These are phyloP conservation scores for Aspergillus quadrilineatus DNA, from an alignment of 2,329 filamentous ascomycete genomes.

Conservation along the genomic window DNA sequence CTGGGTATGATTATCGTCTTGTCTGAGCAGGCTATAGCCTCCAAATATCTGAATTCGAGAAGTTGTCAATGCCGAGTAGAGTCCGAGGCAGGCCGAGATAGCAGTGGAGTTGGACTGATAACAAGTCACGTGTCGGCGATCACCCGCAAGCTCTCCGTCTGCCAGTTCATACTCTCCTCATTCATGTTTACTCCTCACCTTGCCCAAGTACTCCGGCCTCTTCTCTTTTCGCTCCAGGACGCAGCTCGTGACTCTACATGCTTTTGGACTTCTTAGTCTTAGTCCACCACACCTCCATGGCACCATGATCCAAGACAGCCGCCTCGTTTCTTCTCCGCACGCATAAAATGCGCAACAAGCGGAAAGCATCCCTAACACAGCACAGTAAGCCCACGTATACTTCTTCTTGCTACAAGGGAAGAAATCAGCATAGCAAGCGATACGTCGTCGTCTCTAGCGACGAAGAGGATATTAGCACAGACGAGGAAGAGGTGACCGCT, in stretches of 20 bases:
- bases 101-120: conserved; percentile 23
- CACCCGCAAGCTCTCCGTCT: conserved; percentile 26
- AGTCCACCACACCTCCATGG: not conserved
- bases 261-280: not conserved
- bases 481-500: not conserved
- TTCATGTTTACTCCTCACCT: conserved; percentile 9
- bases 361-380: conserved; percentile 18
- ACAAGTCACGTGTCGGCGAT: conserved; percentile 32
- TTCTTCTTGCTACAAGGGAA: conserved; percentile 9
- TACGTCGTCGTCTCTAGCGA: conserved; percentile 17
- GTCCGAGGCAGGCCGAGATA: not conserved
- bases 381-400: conserved; percentile 8
- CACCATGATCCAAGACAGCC: conserved; percentile 22
- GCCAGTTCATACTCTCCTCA: conserved; percentile 15
- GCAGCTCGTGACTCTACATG: not conserved
- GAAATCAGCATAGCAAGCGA: conserved; percentile 10
- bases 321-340: conserved; percentile 19
- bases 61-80: too few relatives aligned
- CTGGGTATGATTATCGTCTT: too few relatives aligned
- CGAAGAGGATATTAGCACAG: conserved; percentile 16
- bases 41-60: too few relatives aligned
- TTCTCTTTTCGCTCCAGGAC: not conserved
- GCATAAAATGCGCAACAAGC: conserved; percentile 29
- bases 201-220: not conserved
- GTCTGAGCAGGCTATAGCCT: too few relatives aligned